Base-by-base conservation (phyloP, 768 basidiomycete species). In the Melanogaster broomeanus region DNA sequence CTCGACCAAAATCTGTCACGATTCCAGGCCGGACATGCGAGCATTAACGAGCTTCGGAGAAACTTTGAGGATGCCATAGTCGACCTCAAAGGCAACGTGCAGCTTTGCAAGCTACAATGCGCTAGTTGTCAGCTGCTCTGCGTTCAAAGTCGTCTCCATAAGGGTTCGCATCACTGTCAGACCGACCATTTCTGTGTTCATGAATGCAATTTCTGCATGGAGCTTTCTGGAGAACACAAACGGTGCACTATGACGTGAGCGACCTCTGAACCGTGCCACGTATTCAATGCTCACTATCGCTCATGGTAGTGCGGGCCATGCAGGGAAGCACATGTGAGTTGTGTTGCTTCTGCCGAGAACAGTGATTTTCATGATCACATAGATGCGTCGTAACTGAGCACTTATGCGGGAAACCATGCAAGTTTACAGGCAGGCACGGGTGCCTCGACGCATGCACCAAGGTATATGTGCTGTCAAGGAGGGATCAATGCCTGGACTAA, bases 371-470 rank as follows among this genome's bases (percentile, higher is more conserved):
- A 56, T 10, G 16, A 31, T 38, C 40, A 18, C 35, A n/a, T 31
- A 86, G 85, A 49, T 86, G 84, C 53, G 65, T 74, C 27, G 71
- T 77, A 2, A 75, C 73, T 25, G 59, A 66, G 24, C 84, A 87
- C 67, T 58, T 84, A 16, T 86, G 84, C 41, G 85, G 83, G 9
- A 69, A 77, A 42, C 59, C 64, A 9, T 86, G 85, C 60, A 61
- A 61, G 30, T 67, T 82, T 12, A 58, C 60, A 3, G 77, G 73
- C 27, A 79, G 72, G 48, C 64, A 66, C 34, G 84, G 84, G 1
- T 86, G 85, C 52, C 63, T 81, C 22, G 66, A 63, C 7, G 61
- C 75, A 19, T 86, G 85, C 50, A 74, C 75, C 5, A 79, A 81
- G 69, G 83, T 81, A 28, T n/a, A 58, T 27, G 12, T 28, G 0